Percentiles rank a stretch among this genome's conserved stretches.
Conservation (phyloP, 768 basidiomycete species). For the Hypholoma sublateritium region DNA sequence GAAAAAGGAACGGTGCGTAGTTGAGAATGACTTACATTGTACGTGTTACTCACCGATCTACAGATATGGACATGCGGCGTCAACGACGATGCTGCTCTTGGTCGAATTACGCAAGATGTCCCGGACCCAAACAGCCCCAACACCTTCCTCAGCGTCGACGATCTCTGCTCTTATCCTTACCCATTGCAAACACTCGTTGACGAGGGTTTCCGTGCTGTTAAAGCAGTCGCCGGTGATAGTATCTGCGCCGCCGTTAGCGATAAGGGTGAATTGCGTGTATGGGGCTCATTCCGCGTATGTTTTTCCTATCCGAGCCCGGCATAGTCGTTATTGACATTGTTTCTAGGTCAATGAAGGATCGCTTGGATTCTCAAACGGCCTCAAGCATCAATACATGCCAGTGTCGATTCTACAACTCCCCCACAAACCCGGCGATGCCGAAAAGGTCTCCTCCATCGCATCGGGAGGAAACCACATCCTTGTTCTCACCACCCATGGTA, state of each 20-base stretch:
- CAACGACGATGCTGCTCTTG: constrained; percentile 88
- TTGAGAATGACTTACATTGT: background rate
- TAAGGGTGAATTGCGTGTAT: constrained; percentile 80
- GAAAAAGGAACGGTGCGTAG: constrained; percentile 82
- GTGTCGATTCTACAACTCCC: constrained; percentile 56
- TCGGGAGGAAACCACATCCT: constrained; percentile 89
- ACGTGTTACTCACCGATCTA: constrained; percentile 5
- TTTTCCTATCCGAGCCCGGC: constrained; percentile 1
- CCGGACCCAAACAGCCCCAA: constrained; percentile 63
- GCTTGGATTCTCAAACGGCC: constrained; percentile 76
- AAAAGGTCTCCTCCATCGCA: constrained; percentile 73
- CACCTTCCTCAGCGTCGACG: constrained; percentile 53
- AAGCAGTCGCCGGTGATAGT: constrained; percentile 83
- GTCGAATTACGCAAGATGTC: constrained; percentile 65
- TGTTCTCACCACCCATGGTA: constrained; percentile 84
- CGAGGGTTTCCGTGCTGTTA: constrained; percentile 82
- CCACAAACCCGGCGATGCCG: constrained; percentile 61
- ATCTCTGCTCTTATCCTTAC: constrained; percentile 58
- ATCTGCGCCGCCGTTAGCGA: constrained; percentile 83
- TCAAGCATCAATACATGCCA: constrained; percentile 68
- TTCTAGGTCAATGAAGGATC: constrained; percentile 72
- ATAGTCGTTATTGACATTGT: constrained; percentile 5
- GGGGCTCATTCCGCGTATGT: constrained; percentile 87
- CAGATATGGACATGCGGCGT: constrained; percentile 86
- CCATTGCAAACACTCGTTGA: constrained; percentile 69